Base-by-base conservation (phyloP, 2,329 filamentous ascomycete genomes). In the Bipolaris oryzae region DNA sequence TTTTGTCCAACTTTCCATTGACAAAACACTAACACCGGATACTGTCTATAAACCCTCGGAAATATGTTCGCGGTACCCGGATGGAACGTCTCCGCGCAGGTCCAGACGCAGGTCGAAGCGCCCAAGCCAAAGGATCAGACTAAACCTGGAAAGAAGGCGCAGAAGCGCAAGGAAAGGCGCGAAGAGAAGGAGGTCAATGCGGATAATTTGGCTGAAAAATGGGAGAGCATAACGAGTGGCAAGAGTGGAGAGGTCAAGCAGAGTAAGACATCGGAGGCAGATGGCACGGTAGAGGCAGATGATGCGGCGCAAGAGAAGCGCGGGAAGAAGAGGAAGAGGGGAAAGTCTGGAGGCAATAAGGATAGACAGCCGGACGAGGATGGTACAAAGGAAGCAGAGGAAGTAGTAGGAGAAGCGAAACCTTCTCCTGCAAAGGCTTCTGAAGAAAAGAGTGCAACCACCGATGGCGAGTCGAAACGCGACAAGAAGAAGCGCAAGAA, bases 21-120 rank as follows among this genome's bases (percentile, higher is more conserved):
- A 21, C 46, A 37, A 31, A 31, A 45, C 15, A 28, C 38, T 3
- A 18, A 34, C 23, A 38, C 38, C 28, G 23, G 23, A 9, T n/a
- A 20, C n/a, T 21, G 28, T 11, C 21, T 34, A 5, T n/a, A 50
- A 41, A 28, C 33, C 11, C 39, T 10, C 42, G 44, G 41, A 43
- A 60, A 31, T 2, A 94, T 98, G 94, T 98, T 98, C 76, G 89
- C 92, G 9, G 93, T 98, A 28, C 90, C 91, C 70, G 95, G 95
- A 66, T 97, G 94, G 93, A 91, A 91, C 37, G 83, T 97, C 34
- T 86, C 91, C 53, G 84, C 88, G 60, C 85, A 87, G 50, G 85
- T 96, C 62, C 92, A 91, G 77, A 78, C 86, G 28, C 91, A 96
- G 77, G 84, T 80, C 16, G 79, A 83, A 59, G 71, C 70, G 59